These are phyloP conservation scores for Calocera viscosa DNA, from an alignment of 768 basidiomycete genomes.

Conservation along the genomic window DNA sequence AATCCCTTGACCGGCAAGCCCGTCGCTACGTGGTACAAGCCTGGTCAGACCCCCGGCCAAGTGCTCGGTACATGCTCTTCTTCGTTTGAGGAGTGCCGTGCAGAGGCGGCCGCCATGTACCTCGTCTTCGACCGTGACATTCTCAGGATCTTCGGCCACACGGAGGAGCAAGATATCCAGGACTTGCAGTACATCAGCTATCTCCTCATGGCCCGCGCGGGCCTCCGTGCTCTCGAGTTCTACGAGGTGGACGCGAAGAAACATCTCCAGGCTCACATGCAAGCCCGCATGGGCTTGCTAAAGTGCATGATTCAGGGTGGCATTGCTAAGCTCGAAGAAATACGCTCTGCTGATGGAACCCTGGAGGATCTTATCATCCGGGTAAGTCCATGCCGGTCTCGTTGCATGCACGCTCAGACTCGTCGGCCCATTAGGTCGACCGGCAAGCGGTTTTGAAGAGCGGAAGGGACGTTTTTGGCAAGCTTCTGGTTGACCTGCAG, in stretches of 20 bases:
- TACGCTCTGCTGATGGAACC: conserved; percentile 43
- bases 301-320: conserved; percentile 62
- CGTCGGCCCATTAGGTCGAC: conserved; percentile 43
- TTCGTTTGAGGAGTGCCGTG: conserved; percentile 88
- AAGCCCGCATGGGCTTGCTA: conserved; percentile 74
- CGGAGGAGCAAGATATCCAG: conserved; percentile 51
- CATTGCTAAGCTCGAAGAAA: conserved; percentile 56
- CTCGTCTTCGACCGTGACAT: conserved; percentile 64
- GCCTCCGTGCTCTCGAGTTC: conserved; percentile 64
- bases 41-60: conserved; percentile 70
- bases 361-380: conserved; percentile 59
- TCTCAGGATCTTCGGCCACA: conserved; percentile 67
- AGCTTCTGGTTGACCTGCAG: conserved; percentile 67
- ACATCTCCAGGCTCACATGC: conserved; percentile 86
- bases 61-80: conserved; percentile 80
- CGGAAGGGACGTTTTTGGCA: conserved; percentile 55
- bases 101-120: conserved; percentile 74
- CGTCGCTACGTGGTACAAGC: conserved; percentile 74
- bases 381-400: conserved; percentile 30
- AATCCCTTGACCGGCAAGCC: conserved; percentile 70
- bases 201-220: conserved; percentile 76
- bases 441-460: conserved; percentile 50
- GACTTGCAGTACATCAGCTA: conserved; percentile 73
- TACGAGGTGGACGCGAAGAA: conserved; percentile 71
- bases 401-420: neutral